Conservation (phyloP, 306 rosid genomes). For the Sechiopsis laciniata region DNA sequence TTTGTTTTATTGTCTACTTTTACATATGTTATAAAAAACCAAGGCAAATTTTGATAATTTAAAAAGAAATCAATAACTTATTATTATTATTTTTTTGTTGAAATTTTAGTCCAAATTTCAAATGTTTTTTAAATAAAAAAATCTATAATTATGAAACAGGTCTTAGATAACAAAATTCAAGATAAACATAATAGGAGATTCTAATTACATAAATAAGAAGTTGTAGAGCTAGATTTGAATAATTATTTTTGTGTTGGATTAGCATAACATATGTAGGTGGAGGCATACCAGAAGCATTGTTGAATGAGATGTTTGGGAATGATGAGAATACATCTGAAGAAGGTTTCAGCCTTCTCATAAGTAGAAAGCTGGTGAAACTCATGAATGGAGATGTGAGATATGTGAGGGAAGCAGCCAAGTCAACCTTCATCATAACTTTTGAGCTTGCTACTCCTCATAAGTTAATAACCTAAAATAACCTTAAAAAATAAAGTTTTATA, state of each 20-base stretch:
- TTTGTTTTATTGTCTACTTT: too few relatives aligned
- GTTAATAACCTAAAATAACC: not conserved
- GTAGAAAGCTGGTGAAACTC: slow-evolving; percentile 74
- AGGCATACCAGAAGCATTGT: slow-evolving; percentile 66
- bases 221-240: not conserved
- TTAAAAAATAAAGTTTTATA: not conserved
- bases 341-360: slow-evolving; percentile 66
- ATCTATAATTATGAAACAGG: too few relatives aligned
- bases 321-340: slow-evolving; percentile 58
- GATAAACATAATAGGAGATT: not conserved
- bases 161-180: too few relatives aligned
- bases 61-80: too few relatives aligned
- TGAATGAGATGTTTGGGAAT: slow-evolving; percentile 76
- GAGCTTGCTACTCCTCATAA: slow-evolving; percentile 53
- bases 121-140: too few relatives aligned
- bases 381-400: slow-evolving; percentile 86
- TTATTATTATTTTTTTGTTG: too few relatives aligned
- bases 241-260: slow-evolving; percentile 23
- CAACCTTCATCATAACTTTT: slow-evolving; percentile 62
- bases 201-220: not conserved
- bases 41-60: too few relatives aligned
- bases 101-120: too few relatives aligned
- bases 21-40: too few relatives aligned
- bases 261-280: slow-evolving; percentile 67
- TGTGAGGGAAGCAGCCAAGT: slow-evolving; percentile 69